A percentile compares a stretch with the other conserved stretches of the same genome.
Conservation (phyloP, 2,329 filamentous ascomycete species). For the Pseudopyrenochaeta lycopersici region DNA sequence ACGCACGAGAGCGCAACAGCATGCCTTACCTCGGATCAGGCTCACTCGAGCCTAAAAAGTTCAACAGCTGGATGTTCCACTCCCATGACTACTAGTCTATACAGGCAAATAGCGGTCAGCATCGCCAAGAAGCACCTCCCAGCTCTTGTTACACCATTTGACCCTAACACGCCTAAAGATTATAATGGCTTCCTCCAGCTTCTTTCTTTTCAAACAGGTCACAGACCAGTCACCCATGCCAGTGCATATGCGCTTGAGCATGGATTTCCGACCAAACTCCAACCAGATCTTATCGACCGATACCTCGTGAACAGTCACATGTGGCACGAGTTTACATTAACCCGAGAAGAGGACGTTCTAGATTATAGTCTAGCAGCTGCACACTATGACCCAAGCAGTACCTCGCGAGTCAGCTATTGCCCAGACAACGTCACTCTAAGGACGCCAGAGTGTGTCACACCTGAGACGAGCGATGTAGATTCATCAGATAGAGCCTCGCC, state of each 20-base stretch:
- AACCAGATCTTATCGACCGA: slow-evolving; percentile 7
- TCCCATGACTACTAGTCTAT: slow-evolving; percentile 2
- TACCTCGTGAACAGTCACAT: slow-evolving; percentile 7
- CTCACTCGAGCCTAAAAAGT: slow-evolving; percentile 2
- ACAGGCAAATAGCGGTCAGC: slow-evolving; percentile 3
- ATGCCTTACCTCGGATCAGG: slow-evolving; percentile 1
- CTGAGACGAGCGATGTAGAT: too few species aligned
- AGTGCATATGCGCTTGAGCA: slow-evolving; percentile 10
- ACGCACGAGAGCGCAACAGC: slow-evolving; percentile 1
- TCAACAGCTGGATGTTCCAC: background rate
- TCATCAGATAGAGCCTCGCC: too few species aligned
- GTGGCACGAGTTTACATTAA: slow-evolving; percentile 9
- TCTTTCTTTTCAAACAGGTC: slow-evolving; percentile 6
- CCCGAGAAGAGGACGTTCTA: too few species aligned
- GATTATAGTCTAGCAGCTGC: too few species aligned
- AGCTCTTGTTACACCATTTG: background rate
- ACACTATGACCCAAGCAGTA: too few species aligned
- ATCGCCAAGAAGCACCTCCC: slow-evolving; percentile 10
- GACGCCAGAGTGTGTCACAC: too few species aligned
- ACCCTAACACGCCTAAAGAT: slow-evolving; percentile 9
- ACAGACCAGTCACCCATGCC: slow-evolving; percentile 2
- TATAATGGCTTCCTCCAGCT: slow-evolving; percentile 8
- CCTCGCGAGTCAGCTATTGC: too few species aligned
- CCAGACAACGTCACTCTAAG: too few species aligned
- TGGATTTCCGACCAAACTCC: slow-evolving; percentile 9